Evolutionary conservation across 202 grass and related monocot genomes (phyloP).

Genomic region (Brachypodium distachyon): DNA sequence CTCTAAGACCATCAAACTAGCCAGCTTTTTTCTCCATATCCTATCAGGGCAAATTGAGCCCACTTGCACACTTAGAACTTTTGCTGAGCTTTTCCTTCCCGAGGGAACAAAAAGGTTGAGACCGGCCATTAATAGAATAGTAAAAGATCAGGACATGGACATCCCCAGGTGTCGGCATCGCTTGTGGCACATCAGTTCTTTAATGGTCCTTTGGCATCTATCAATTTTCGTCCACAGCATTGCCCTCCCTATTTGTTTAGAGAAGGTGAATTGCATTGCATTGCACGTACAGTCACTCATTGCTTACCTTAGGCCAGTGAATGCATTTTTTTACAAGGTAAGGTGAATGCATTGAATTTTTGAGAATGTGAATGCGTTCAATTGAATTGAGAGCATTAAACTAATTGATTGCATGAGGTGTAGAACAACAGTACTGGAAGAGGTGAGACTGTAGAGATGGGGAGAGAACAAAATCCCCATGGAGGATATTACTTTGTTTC

Average conservation of each 20-base stretch:
- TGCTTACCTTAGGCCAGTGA: background rate
- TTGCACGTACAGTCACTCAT: slow-evolving; percentile 6
- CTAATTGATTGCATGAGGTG: background rate
- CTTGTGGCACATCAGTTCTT: slow-evolving; percentile 32
- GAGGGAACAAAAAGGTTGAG: slow-evolving; percentile 54
- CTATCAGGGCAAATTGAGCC: slow-evolving; percentile 43
- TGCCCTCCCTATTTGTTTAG: background rate
- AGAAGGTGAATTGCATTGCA: background rate
- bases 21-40: slow-evolving; percentile 33
- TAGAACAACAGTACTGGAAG: background rate
- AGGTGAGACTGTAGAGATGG: background rate
- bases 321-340: background rate
- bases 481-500: slow-evolving; percentile 41
- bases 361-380: background rate
- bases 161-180: slow-evolving; percentile 59
- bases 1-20: slow-evolving; percentile 36
- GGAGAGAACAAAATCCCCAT: slow-evolving; percentile 31
- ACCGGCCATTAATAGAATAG: slow-evolving; percentile 42
- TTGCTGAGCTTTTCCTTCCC: slow-evolving; percentile 28
- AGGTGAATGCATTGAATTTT: slow-evolving; percentile 4
- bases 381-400: background rate
- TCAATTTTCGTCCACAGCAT: background rate
- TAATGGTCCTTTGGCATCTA: slow-evolving; percentile 17
- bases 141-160: slow-evolving; percentile 55
- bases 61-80: slow-evolving; percentile 32